Base-by-base conservation (phyloP, 2,329 filamentous ascomycete species). In the Aspergillus nomiae region DNA sequence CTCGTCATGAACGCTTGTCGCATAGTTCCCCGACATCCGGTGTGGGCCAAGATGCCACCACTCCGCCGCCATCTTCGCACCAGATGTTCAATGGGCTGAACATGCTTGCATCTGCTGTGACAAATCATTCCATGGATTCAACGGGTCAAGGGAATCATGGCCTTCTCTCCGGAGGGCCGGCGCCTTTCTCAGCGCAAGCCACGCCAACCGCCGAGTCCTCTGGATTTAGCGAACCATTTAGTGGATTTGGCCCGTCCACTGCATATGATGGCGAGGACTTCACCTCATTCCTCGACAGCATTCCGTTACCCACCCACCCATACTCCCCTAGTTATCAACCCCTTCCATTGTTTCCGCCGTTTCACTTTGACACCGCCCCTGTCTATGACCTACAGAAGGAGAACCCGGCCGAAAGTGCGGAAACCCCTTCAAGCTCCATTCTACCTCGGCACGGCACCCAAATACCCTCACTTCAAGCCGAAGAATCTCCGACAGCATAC, bases 241-340 rank as follows among this genome's bases (percentile, higher is more conserved):
- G 65, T 2, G 71, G 70, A 8, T 75, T 73, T 63, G 69, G 67
- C 11, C 26, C 66, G 1, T 46, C 70, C 0, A 58, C 61, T 1
- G 46, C 67, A 3, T 73, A 75, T 21, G 71, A 73, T n/a, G 73
- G 70, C 0, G 73, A 74, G 53, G 74, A 76, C 50, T 76, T 76
- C 24, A 76, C 74, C 2, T 76, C 74, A 0, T 76, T 76, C 24
- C 60, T 76, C 32, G 74, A 76, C 36, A 76, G 73, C 56, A 73
- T 76, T 12, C 72, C 74, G 0, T 58, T 76, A 16, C 74, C 74
- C 2, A 76, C 70, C 48, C 73, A 76, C 26, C 72, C 74, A 2
- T 76, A 70, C 46, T 76, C 74, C 1, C 73, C 74, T 0, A 70
- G 71, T 9, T 76, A 75, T 51, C 74, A 76, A 43, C 74, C 74